phyloP scores from a whole-genome alignment of 495 filamentous ascomycete genomes.

The Opeltia flavorubescens region DNA sequence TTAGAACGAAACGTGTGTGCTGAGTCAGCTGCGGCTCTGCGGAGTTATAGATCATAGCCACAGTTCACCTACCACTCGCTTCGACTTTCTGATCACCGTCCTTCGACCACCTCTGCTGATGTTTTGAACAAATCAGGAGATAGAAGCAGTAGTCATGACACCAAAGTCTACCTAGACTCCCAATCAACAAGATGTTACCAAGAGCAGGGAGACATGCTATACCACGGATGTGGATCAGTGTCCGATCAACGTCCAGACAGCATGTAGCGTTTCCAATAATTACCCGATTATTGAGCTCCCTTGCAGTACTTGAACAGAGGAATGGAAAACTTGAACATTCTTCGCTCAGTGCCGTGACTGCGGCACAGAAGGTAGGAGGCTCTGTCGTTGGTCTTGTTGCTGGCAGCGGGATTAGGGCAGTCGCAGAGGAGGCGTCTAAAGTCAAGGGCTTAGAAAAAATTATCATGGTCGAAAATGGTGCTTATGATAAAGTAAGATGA shows the following conservation, averaged over 20 bases:
- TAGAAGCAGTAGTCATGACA: no score
- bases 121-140: no score
- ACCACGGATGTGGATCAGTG: no score
- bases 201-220: no score
- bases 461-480: conserved; percentile 70
- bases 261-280: not conserved
- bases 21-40: no score
- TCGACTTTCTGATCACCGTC: no score
- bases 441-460: conserved; percentile 84
- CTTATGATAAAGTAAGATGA: conserved; percentile 69
- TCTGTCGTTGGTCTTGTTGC: conserved; percentile 77
- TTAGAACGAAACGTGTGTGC: no score
- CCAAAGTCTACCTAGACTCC: no score
- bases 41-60: no score
- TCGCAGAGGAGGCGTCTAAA: conserved; percentile 79
- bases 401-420: conserved; percentile 62
- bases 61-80: no score
- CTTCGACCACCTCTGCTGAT: no score
- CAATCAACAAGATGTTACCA: no score
- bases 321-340: conserved; percentile 73
- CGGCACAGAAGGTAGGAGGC: conserved; percentile 76
- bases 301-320: conserved; percentile 86
- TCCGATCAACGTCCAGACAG: not conserved
- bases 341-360: conserved; percentile 75
- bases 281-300: conserved; percentile 65